These are phyloP conservation scores for Amylostereum chailletii DNA, from an alignment of 1,284 basidiomycete genomes.

Conservation along the genomic window DNA sequence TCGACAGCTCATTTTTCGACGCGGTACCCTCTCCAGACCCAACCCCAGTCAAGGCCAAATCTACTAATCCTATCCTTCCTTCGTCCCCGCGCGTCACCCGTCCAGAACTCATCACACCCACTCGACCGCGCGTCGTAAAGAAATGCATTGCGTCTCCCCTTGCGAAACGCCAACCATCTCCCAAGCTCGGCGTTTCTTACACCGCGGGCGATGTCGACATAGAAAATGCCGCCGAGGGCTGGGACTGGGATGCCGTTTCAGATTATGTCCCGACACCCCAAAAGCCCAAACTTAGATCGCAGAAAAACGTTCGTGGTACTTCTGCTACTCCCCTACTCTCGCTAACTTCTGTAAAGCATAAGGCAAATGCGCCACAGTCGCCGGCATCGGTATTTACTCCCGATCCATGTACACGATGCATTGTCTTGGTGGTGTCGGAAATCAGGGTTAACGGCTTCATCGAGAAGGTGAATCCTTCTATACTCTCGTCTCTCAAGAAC, in stretches of 20 bases:
- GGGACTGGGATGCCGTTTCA: slow-evolving; percentile 42
- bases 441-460: slow-evolving; percentile 15
- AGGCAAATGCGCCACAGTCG: neutral
- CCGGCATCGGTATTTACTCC: slow-evolving; percentile 6
- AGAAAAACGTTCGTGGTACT: too few relatives aligned
- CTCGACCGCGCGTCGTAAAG: neutral
- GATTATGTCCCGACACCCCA: slow-evolving; percentile 23
- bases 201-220: slow-evolving; percentile 7
- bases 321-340: too few relatives aligned
- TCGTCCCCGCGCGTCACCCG: neutral
- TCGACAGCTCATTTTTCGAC: slow-evolving; percentile 38
- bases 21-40: slow-evolving; percentile 30
- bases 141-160: neutral
- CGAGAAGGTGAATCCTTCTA: slow-evolving; percentile 27
- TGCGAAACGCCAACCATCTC: neutral
- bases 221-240: slow-evolving; percentile 17
- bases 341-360: too few relatives aligned
- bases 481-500: too few relatives aligned
- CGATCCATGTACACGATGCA: slow-evolving; percentile 35
- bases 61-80: slow-evolving; percentile 4
- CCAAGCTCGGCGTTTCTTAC: neutral
- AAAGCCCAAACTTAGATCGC: slow-evolving; percentile 8
- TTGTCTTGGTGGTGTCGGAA: slow-evolving; percentile 33
- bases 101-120: neutral
- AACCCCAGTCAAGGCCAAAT: slow-evolving; percentile 16